phyloP scores from a whole-genome alignment of 2,329 filamentous ascomycete genomes.

The Fusarium aywerte region DNA sequence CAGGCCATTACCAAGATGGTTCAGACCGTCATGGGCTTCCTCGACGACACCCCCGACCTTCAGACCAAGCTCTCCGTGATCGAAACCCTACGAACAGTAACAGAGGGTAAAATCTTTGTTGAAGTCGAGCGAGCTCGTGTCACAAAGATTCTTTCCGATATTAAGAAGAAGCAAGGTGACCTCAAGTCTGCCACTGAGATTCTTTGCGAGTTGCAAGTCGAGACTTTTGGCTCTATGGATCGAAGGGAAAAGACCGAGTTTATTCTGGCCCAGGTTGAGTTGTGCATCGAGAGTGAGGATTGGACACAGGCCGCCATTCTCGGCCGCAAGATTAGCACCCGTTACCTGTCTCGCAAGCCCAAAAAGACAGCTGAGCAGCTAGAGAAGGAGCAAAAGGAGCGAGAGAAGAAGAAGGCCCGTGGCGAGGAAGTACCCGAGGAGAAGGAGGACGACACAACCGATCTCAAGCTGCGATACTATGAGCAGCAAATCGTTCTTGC shows the following conservation, averaged over 20 bases:
- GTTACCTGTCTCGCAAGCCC: slow-evolving; percentile 87
- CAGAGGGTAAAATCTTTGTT: slow-evolving; percentile 99
- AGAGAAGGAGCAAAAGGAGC: slow-evolving; percentile 89
- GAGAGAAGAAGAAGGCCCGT: slow-evolving; percentile 84
- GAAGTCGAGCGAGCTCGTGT: slow-evolving; percentile 97
- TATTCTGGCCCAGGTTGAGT: slow-evolving; percentile 90
- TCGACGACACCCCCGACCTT: slow-evolving; percentile 84
- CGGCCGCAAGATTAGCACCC: slow-evolving; percentile 95
- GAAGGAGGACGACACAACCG: slow-evolving; percentile 89
- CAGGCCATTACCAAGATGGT: slow-evolving; percentile 99
- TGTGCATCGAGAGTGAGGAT: slow-evolving; percentile 95
- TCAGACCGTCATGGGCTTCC: slow-evolving; percentile 91
- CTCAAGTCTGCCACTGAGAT: slow-evolving; percentile 90
- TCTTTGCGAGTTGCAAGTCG: slow-evolving; percentile 96
- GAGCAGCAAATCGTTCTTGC: slow-evolving; percentile 96
- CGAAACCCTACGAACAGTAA: slow-evolving; percentile 94
- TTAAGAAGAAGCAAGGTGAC: slow-evolving; percentile 96
- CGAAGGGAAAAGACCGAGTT: slow-evolving; percentile 98
- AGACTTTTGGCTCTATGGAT: slow-evolving; percentile 99
- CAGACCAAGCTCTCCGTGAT: slow-evolving; percentile 94
- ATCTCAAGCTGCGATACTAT: slow-evolving; percentile 95
- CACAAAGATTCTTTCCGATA: slow-evolving; percentile 93
- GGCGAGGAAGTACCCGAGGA: slow-evolving; percentile 83
- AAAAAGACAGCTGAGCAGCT: slow-evolving; percentile 91
- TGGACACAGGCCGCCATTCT: slow-evolving; percentile 97